phyloP scores from a whole-genome alignment of 208 protist species.

The Crithidia brevicula region DNA sequence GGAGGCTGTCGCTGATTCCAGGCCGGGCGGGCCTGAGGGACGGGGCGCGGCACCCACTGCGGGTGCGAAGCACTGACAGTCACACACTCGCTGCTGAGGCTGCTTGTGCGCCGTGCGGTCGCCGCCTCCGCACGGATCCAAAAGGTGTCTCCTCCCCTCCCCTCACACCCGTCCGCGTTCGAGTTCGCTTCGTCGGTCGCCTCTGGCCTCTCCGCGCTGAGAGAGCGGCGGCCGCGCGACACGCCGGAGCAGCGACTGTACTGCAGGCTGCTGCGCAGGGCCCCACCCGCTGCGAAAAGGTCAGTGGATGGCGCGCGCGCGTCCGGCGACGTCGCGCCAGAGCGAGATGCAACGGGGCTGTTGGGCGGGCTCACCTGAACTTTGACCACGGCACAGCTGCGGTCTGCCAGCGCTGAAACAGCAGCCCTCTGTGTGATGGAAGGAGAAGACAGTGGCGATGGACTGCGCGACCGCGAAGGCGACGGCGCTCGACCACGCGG shows the following conservation, averaged over 20 bases:
- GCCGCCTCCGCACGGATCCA: slow-evolving; percentile 1
- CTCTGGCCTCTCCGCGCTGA: slow-evolving; percentile 22
- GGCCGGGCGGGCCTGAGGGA: slow-evolving; percentile 41
- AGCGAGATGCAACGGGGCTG: not conserved
- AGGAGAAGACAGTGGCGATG: slow-evolving; percentile 19
- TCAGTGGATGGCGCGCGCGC: slow-evolving; percentile 35
- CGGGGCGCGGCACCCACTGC: slow-evolving; percentile 31
- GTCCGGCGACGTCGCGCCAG: slow-evolving; percentile 32
- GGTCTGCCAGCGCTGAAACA: not conserved
- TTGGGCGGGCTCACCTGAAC: not conserved
- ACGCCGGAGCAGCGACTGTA: slow-evolving; percentile 46
- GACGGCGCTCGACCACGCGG: slow-evolving; percentile 8
- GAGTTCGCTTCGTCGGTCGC: not conserved
- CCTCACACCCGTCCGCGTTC: not conserved
- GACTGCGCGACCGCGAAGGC: slow-evolving; percentile 21
- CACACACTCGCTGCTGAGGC: slow-evolving; percentile 10
- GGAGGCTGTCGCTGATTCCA: slow-evolving; percentile 72
- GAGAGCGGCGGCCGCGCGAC: slow-evolving; percentile 29
- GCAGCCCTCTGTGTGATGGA: not conserved
- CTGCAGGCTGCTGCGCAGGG: slow-evolving; percentile 37
- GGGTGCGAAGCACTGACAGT: slow-evolving; percentile 19
- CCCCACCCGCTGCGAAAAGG: slow-evolving; percentile 34
- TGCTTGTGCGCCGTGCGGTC: slow-evolving; percentile 2
- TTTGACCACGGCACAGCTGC: not conserved
- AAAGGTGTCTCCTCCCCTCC: slow-evolving; percentile 2